A percentile compares a stretch with the other conserved stretches of the same genome.
These are phyloP conservation scores for Diplodia corticola DNA, from an alignment of 2,329 filamentous ascomycete genomes.

Conservation along the genomic window DNA sequence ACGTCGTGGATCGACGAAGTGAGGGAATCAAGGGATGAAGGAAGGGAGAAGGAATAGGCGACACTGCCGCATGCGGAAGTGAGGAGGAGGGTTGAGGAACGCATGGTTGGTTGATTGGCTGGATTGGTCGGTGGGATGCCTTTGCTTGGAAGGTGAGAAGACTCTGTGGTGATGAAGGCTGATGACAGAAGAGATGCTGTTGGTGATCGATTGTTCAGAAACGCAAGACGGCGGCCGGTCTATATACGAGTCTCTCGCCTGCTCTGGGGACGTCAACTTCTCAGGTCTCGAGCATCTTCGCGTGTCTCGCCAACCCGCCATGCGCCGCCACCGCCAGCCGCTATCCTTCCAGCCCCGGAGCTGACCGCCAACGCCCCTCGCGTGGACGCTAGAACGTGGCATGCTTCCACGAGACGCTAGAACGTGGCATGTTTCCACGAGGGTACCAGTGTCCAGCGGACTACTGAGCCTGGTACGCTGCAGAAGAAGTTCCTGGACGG, in stretches of 20 bases:
- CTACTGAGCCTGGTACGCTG: background rate
- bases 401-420: background rate
- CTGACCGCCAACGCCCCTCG: background rate
- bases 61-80: background rate
- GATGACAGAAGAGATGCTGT: background rate
- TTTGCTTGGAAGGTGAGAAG: background rate
- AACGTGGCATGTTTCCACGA: background rate
- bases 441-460: background rate
- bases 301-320: no score
- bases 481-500: background rate
- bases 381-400: background rate
- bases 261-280: background rate
- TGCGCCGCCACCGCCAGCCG: background rate
- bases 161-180: background rate
- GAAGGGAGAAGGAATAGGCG: background rate
- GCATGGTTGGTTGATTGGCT: background rate
- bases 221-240: background rate
- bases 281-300: background rate
- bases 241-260: background rate
- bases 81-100: background rate
- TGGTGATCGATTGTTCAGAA: background rate
- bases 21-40: background rate
- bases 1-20: background rate
- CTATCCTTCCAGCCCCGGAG: background rate
- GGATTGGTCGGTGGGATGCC: no score